Evolutionary conservation across 2,329 filamentous ascomycete genomes (phyloP).

Genomic region (Paraphoma chrysanthemicola): DNA sequence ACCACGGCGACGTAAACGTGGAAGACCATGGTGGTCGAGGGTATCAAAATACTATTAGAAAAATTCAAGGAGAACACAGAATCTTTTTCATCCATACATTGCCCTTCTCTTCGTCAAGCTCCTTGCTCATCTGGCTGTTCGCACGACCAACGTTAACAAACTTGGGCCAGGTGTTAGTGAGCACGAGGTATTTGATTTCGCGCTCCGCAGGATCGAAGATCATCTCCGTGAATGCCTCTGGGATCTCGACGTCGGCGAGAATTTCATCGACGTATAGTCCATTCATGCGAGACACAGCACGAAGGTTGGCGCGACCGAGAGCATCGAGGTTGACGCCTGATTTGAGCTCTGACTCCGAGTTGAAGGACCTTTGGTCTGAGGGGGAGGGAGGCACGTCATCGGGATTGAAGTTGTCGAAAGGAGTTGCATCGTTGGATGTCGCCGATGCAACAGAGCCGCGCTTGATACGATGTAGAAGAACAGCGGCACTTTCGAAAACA

Average conservation of each 20-base stretch:
- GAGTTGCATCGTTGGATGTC: slow-evolving; percentile 30
- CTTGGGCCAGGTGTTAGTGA: slow-evolving; percentile 47
- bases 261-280: slow-evolving; percentile 23
- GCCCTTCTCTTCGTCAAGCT: slow-evolving; percentile 20
- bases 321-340: slow-evolving; percentile 30
- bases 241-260: slow-evolving; percentile 26
- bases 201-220: slow-evolving; percentile 40
- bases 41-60: neutral
- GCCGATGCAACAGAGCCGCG: slow-evolving; percentile 23
- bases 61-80: slow-evolving; percentile 3
- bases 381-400: slow-evolving; percentile 12
- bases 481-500: slow-evolving; percentile 34
- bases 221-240: slow-evolving; percentile 32
- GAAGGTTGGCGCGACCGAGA: slow-evolving; percentile 38
- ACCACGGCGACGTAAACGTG: neutral
- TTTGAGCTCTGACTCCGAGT: slow-evolving; percentile 25
- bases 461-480: slow-evolving; percentile 23
- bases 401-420: slow-evolving; percentile 33
- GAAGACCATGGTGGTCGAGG: neutral
- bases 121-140: slow-evolving; percentile 23
- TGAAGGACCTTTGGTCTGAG: slow-evolving; percentile 18
- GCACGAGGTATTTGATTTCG: slow-evolving; percentile 45
- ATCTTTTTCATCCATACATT: slow-evolving; percentile 12
- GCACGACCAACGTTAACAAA: slow-evolving; percentile 38
- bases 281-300: slow-evolving; percentile 30